Base-by-base conservation (phyloP, 768 basidiomycete genomes). In the Coprinopsis strossmayeri region DNA sequence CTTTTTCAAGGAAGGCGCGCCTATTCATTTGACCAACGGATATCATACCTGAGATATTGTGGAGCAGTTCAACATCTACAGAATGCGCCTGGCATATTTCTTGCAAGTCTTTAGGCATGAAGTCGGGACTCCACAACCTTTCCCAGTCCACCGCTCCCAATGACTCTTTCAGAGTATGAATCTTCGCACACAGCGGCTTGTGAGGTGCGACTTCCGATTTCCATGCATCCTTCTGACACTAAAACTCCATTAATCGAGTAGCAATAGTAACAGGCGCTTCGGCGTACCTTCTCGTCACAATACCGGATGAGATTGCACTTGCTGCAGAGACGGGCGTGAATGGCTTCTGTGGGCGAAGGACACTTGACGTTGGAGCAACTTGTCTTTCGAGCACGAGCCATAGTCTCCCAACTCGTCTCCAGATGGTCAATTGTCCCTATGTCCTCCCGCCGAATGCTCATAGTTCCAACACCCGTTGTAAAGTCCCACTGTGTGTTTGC, bases 171-270 rank as follows among this genome's bases (percentile, higher is more conserved):
- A 57, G 7, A 12, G 42, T 23, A 27, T 52, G 34, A 34, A 54
- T 47, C 26, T 54, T 32, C 32, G 32, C 40, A 20, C 55, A 52
- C 30, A 54, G 23, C n/a, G 34, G 12, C 44, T 57, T 57, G 45
- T 57, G 55, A 4, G 55, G 53, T 5, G 54, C 34, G 5, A 18
- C 28, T 10, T 25, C 34, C 37, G 17, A 42, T 3, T 48, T 54
- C 53, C 55, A 57, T 1, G 55, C 55, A 17, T 49, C 50, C 38
- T 52, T 54, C 49, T 52, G 50, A 25, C 55, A 57, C 55, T 57
- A 32, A 2, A 18, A 20, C 39, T 30, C 9, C 26, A 34, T 27
- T 12, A 52, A 32, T 21, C 5, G 23, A 24, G 34, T 27, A n/a
- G 41, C 15, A 53, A 24, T 13, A 18, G 38, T 45, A 35, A 20